phyloP scores from a whole-genome alignment of 306 rosid species.

The Lagenaria siceraria region DNA sequence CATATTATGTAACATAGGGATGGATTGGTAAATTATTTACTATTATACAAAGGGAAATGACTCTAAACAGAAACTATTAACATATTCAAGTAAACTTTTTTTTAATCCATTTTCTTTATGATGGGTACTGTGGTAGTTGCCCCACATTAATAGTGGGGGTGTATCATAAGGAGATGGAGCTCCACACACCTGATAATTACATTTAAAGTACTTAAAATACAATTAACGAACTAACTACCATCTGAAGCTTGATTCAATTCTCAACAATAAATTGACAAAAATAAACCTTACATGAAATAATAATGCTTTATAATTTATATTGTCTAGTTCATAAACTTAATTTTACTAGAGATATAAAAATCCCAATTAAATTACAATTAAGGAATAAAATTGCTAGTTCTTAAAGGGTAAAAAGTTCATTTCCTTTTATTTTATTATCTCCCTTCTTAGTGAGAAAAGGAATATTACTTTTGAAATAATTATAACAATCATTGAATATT shows the following conservation, averaged over 20 bases:
- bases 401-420: background rate
- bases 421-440: background rate
- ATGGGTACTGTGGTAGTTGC: background rate
- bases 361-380: background rate
- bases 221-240: conserved; percentile 6
- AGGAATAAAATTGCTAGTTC: background rate
- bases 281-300: background rate
- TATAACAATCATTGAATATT: background rate
- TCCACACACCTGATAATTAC: background rate
- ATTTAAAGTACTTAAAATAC: background rate
- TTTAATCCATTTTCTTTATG: background rate
- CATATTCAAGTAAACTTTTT: too few species aligned
- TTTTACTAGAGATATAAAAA: background rate
- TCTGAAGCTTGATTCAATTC: background rate
- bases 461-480: background rate
- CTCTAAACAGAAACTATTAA: too few species aligned
- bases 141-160: background rate
- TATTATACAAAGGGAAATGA: too few species aligned
- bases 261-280: background rate
- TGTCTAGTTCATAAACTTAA: background rate
- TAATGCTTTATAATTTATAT: background rate
- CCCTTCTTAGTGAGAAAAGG: too few species aligned
- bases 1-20: too few species aligned
- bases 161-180: background rate
- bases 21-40: too few species aligned